Percentiles rank a stretch among this genome's conserved stretches.
Evolutionary conservation across 2,329 filamentous ascomycete species (phyloP).

Genomic region (Berkeleyomyces rouxiae): DNA sequence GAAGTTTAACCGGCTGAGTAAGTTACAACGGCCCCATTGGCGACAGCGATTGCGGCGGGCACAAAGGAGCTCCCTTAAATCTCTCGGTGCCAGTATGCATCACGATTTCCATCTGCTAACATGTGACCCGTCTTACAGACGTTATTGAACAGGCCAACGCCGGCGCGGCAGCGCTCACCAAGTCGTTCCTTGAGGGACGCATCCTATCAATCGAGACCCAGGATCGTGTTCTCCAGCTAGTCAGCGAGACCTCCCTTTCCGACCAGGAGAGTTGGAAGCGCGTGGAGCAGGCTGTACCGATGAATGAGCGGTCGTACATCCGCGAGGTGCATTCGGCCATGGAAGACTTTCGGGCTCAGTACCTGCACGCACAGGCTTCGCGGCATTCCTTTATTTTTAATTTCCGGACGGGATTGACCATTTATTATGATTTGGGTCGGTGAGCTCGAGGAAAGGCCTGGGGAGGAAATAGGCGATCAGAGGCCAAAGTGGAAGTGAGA

Average conservation of each 20-base stretch:
- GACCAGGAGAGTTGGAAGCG: constrained; percentile 73
- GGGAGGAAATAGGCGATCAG: neutral
- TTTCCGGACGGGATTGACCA: constrained; percentile 65
- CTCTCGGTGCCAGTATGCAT: too few species aligned
- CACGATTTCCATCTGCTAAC: neutral
- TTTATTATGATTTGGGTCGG: constrained; percentile 60
- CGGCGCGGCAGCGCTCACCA: constrained; percentile 44
- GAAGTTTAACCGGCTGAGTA: constrained; percentile 62
- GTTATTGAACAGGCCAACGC: constrained; percentile 66
- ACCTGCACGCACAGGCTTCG: constrained; percentile 34
- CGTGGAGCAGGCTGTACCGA: constrained; percentile 60
- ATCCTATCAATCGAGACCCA: constrained; percentile 79
- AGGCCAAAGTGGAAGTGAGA: neutral
- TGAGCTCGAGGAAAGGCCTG: neutral
- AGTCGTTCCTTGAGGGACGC: constrained; percentile 57
- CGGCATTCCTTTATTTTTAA: constrained; percentile 82
- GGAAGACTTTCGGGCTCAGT: constrained; percentile 41
- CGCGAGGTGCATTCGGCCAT: constrained; percentile 69
- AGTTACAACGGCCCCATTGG: neutral
- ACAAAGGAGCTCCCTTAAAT: neutral
- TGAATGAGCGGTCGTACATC: constrained; percentile 66
- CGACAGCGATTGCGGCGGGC: too few species aligned
- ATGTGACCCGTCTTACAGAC: constrained; percentile 22
- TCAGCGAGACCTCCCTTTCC: constrained; percentile 56
- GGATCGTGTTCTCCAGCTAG: constrained; percentile 62